Base-by-base conservation (phyloP, 495 filamentous ascomycete species). In the Cairneyella variabilis region DNA sequence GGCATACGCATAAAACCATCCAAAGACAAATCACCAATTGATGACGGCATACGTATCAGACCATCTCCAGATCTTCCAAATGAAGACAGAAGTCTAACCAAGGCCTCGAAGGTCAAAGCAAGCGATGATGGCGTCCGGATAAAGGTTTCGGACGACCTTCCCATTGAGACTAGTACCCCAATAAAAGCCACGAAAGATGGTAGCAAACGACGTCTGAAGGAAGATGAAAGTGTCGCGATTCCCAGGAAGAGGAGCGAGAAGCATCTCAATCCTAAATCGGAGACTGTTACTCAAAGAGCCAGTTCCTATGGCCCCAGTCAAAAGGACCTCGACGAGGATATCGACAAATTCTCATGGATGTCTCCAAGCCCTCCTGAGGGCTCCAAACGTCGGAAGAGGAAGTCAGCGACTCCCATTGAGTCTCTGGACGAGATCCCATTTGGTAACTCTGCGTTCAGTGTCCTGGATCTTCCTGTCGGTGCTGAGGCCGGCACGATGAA, bases 381-480 rank as follows among this genome's bases (percentile, higher is more conserved):
- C 11, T 56, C 51, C 3, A 54, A 52, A 30, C 39, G 51, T 21
- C 20, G 43, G 14, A 36, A 51, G 27, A n/a, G 51, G 22, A 64
- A 48, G 37, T 58, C 58, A 7, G 47, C 18, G 42, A 61, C 58
- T 20, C 43, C 51, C 10, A 36, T 52, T 9, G 73, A 77, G 51
- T 71, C 74, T 1, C 54, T 79, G 16, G 74, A 73, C 8, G 78
- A 81, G 30, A 78, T 81, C 32, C 78, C 76, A 0, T 69, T 79
- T 51, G 78, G 78, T 11, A 76, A 71, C 41, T 80, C 78, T 20
- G 76, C 85, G 67, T 80, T 78, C 54, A 83, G 74, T 54, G 76
- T 73, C 65, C 76, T 69, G 62, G 84, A 73, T 44, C 59, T 76
- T 7, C 71, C 71, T 49, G 66, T 66, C 56, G 76, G 57, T 58